These are phyloP conservation scores for Agaricus sinodeliciosus DNA, from an alignment of 768 basidiomycete species.

Conservation along the genomic window DNA sequence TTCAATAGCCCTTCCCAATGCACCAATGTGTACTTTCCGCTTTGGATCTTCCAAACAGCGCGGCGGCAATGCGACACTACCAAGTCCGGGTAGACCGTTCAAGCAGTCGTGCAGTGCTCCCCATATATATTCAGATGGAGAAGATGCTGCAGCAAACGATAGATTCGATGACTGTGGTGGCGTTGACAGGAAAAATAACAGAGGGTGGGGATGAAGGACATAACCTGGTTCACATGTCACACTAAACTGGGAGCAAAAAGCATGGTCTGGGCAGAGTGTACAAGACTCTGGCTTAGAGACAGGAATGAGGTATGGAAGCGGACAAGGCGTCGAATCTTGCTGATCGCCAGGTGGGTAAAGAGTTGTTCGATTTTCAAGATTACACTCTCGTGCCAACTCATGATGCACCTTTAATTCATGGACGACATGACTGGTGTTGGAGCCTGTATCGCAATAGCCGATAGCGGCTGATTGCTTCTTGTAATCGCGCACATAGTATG, in stretches of 20 bases:
- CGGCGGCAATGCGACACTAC: slow-evolving; percentile 72
- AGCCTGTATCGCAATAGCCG: slow-evolving; percentile 71
- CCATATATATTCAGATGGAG: slow-evolving; percentile 37
- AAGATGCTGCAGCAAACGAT: slow-evolving; percentile 33
- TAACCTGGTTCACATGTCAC: slow-evolving; percentile 67
- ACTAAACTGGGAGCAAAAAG: slow-evolving; percentile 46
- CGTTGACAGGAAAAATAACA: slow-evolving; percentile 46
- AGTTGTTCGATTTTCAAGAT: slow-evolving; percentile 45
- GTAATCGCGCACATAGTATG: slow-evolving; percentile 37
- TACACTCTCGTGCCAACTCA: slow-evolving; percentile 47
- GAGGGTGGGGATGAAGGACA: slow-evolving; percentile 55
- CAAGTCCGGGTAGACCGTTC: slow-evolving; percentile 70
- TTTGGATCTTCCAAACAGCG: slow-evolving; percentile 73
- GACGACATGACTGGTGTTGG: slow-evolving; percentile 50
- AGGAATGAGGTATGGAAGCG: slow-evolving; percentile 47
- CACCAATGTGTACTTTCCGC: slow-evolving; percentile 67
- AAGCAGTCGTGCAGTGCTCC: slow-evolving; percentile 37
- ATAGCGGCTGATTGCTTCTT: slow-evolving; percentile 64
- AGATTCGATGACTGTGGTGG: slow-evolving; percentile 25
- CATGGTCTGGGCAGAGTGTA: slow-evolving; percentile 69
- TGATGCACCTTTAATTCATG: slow-evolving; percentile 39
- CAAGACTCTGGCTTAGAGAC: slow-evolving; percentile 56
- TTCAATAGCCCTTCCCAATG: slow-evolving; percentile 69
- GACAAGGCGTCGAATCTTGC: slow-evolving; percentile 35
- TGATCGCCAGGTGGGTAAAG: slow-evolving; percentile 28